phyloP scores from a whole-genome alignment of 2,329 filamentous ascomycete genomes.

The Ascochyta viciae-villosae region DNA sequence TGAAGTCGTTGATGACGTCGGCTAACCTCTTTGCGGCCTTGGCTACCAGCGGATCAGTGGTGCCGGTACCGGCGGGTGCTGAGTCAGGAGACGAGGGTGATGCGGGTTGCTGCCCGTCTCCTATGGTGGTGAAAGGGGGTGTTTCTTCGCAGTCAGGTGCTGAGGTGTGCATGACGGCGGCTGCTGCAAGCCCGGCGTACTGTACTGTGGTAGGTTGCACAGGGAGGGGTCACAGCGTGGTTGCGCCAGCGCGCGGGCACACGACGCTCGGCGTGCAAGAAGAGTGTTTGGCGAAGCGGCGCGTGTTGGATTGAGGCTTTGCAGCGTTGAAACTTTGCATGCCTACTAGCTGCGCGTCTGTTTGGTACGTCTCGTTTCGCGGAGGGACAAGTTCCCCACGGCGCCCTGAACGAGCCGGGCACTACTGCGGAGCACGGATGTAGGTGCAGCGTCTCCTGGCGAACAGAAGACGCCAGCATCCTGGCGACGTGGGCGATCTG shows the following conservation, averaged over 20 bases:
- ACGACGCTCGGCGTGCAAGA: not conserved
- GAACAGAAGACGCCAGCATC: slow-evolving; percentile 27
- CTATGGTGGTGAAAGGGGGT: slow-evolving; percentile 1
- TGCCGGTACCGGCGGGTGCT: slow-evolving; percentile 1
- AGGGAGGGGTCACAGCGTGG: slow-evolving; percentile 7
- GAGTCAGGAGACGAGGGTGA: slow-evolving; percentile 11
- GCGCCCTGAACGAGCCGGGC: slow-evolving; percentile 29
- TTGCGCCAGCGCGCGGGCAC: not conserved
- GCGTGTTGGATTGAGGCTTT: not conserved
- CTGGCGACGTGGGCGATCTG: slow-evolving; percentile 18
- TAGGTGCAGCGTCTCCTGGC: slow-evolving; percentile 29
- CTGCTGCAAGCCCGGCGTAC: slow-evolving; percentile 6
- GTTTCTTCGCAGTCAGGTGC: slow-evolving; percentile 18
- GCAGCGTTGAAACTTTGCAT: slow-evolving; percentile 4
- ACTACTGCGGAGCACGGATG: slow-evolving; percentile 25
- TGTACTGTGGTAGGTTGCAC: slow-evolving; percentile 1
- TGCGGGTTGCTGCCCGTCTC: slow-evolving; percentile 1
- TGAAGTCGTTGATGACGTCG: slow-evolving; percentile 37
- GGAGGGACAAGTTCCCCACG: slow-evolving; percentile 27
- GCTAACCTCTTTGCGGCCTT: slow-evolving; percentile 27
- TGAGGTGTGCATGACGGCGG: slow-evolving; percentile 20
- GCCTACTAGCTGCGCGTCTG: slow-evolving; percentile 6
- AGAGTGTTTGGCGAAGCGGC: not conserved
- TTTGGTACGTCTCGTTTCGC: slow-evolving; percentile 16
- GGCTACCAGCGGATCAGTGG: slow-evolving; percentile 28